These are phyloP conservation scores for Pyropia yezoensis DNA, from an alignment of 23 red algal species.

Conservation along the genomic window DNA sequence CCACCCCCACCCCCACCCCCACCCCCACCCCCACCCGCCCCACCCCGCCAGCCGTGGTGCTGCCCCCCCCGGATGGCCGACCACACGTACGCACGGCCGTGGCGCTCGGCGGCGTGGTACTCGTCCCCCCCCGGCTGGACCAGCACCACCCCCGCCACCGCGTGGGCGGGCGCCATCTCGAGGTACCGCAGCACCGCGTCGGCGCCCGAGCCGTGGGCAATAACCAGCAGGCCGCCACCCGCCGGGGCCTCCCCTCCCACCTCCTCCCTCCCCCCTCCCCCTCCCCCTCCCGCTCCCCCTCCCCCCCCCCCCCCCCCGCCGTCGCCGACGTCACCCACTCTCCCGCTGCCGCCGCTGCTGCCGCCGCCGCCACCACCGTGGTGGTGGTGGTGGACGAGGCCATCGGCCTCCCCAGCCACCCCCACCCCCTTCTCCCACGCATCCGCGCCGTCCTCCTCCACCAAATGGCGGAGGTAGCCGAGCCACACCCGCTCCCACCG, in stretches of 20 bases:
- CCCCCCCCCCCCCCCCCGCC: too few relatives aligned
- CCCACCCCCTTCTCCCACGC: too few relatives aligned
- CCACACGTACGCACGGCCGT: slow-evolving; percentile 13
- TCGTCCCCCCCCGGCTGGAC: slow-evolving; percentile 15
- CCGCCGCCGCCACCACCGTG: too few relatives aligned
- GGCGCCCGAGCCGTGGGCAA: slow-evolving; percentile 17
- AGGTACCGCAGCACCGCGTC: slow-evolving; percentile 17
- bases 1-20: neutral
- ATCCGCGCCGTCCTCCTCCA: neutral
- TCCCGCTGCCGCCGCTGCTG: too few relatives aligned
- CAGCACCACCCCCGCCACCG: neutral
- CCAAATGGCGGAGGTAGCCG: neutral
- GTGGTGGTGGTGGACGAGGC: too few relatives aligned
- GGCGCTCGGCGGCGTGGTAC: slow-evolving; percentile 18
- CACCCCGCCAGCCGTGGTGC: too few relatives aligned
- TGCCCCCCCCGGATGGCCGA: slow-evolving; percentile 1
- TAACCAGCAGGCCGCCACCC: neutral
- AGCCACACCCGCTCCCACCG: slow-evolving; percentile 40
- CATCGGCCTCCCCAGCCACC: too few relatives aligned
- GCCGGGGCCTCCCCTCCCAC: too few relatives aligned
- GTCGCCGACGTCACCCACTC: too few relatives aligned
- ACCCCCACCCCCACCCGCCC: neutral
- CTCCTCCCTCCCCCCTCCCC: too few relatives aligned
- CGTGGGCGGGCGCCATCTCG: neutral
- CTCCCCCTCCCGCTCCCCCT: too few relatives aligned